A percentile compares a stretch with the other conserved stretches of the same genome.
Conservation (phyloP, 257 asterid species). For the Solanum stenotomum region DNA sequence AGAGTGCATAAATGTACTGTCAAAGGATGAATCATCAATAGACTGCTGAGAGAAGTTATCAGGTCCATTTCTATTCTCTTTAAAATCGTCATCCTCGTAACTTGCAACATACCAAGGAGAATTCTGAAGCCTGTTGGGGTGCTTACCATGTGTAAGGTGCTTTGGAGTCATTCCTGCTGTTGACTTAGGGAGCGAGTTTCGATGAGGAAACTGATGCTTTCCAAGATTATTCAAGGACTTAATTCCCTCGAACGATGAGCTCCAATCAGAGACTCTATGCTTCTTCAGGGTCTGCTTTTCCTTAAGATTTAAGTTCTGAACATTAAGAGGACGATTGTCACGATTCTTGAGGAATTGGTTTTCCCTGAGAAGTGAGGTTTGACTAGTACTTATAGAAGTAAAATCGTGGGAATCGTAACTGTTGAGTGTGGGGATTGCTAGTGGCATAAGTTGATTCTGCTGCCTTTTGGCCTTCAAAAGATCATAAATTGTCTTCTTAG, state of each 20-base stretch:
- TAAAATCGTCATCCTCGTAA: neutral
- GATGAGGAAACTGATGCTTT: neutral
- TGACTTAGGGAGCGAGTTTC: neutral
- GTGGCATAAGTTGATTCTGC: neutral
- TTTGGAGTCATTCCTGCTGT: conserved; percentile 10
- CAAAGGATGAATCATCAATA: neutral
- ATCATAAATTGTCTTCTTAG: conserved; percentile 16
- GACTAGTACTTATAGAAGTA: neutral
- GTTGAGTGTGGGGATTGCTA: neutral
- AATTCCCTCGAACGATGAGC: neutral
- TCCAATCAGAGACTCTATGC: neutral
- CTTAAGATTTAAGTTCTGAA: neutral
- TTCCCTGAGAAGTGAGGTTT: neutral
- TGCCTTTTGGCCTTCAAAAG: conserved; percentile 16
- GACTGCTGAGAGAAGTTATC: neutral
- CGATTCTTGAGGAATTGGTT: neutral
- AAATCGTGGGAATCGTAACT: neutral
- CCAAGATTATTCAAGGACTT: neutral
- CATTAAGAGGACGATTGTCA: neutral
- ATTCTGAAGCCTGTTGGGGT: neutral
- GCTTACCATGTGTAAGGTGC: neutral
- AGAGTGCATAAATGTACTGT: conserved; percentile 1
- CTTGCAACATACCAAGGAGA: neutral
- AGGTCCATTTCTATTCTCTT: neutral
- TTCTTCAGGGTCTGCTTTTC: neutral